These are phyloP conservation scores for Phytophthora sp. DNA, from an alignment of 352 stramenopile genomes.

Conservation along the genomic window DNA sequence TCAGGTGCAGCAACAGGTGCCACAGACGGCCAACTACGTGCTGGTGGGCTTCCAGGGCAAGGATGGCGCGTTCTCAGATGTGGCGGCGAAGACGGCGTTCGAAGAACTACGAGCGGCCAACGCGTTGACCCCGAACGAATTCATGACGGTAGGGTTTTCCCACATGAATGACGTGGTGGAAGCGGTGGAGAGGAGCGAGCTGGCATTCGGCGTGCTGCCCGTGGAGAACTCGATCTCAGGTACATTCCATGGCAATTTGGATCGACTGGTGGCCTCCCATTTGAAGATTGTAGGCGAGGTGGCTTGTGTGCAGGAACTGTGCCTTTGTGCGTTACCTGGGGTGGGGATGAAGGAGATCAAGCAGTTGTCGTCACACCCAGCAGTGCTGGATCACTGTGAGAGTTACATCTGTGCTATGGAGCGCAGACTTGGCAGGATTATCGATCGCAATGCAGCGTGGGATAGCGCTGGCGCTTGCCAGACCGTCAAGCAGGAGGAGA, in stretches of 20 bases:
- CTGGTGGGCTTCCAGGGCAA: conserved; percentile 77
- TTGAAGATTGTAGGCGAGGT: conserved; percentile 81
- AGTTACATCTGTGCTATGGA: conserved; percentile 72
- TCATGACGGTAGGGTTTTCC: conserved; percentile 67
- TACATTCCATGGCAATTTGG: conserved; percentile 76
- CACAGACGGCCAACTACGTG: conserved; percentile 41
- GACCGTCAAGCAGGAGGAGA: conserved; percentile 60
- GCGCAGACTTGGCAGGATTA: conserved; percentile 52
- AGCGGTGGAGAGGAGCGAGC: conserved; percentile 59
- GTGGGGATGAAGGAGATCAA: conserved; percentile 53
- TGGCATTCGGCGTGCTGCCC: conserved; percentile 67
- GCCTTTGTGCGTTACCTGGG: conserved; percentile 54
- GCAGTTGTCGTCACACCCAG: conserved; percentile 65
- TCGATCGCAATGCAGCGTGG: conserved; percentile 71
- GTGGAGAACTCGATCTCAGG: conserved; percentile 79
- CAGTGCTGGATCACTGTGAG: conserved; percentile 70
- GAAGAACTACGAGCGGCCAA: conserved; percentile 59
- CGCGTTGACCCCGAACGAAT: conserved; percentile 50
- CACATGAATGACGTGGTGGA: conserved; percentile 64
- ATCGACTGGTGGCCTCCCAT: conserved; percentile 65
- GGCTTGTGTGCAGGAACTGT: conserved; percentile 68
- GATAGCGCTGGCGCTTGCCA: conserved; percentile 71
- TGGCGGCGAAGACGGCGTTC: conserved; percentile 60
- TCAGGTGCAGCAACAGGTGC: too few relatives aligned
- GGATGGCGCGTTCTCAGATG: conserved; percentile 75